phyloP scores from a whole-genome alignment of 305 asterid genomes.

The Fraxinus albicans region DNA sequence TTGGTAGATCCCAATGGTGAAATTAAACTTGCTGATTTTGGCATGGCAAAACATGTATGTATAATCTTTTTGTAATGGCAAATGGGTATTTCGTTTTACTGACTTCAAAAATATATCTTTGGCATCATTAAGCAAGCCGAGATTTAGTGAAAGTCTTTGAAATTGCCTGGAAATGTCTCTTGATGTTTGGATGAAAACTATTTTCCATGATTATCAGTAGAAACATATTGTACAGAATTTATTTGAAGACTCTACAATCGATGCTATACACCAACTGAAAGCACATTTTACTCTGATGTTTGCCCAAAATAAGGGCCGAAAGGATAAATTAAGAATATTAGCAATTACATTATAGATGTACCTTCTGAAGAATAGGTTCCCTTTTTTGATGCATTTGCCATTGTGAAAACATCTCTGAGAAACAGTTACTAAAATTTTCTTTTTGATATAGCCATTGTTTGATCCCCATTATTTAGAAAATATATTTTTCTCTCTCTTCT shows the following conservation, averaged over 20 bases:
- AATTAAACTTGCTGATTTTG: constrained; percentile 94
- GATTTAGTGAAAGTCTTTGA: background rate
- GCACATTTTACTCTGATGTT: background rate
- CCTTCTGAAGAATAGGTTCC: background rate
- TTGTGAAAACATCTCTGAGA: background rate
- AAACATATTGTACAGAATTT: background rate
- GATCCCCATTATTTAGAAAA: no score
- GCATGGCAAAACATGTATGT: constrained; percentile 99
- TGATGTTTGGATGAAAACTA: background rate
- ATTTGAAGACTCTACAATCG: background rate
- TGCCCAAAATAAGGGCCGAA: background rate
- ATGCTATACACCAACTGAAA: background rate
- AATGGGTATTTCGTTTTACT: background rate
- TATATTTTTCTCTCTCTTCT: no score
- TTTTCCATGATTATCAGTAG: background rate
- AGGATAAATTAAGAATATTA: background rate
- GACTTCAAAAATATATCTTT: background rate
- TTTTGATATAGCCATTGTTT: background rate
- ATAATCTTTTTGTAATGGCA: background rate
- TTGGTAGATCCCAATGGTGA: constrained; percentile 95
- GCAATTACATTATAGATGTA: background rate
- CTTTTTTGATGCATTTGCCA: background rate
- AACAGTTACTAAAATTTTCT: background rate
- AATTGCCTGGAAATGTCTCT: background rate
- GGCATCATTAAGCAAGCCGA: background rate